Evolutionary conservation across 352 stramenopile species (phyloP).

Genomic region (Pelagophyceae sp.): DNA sequence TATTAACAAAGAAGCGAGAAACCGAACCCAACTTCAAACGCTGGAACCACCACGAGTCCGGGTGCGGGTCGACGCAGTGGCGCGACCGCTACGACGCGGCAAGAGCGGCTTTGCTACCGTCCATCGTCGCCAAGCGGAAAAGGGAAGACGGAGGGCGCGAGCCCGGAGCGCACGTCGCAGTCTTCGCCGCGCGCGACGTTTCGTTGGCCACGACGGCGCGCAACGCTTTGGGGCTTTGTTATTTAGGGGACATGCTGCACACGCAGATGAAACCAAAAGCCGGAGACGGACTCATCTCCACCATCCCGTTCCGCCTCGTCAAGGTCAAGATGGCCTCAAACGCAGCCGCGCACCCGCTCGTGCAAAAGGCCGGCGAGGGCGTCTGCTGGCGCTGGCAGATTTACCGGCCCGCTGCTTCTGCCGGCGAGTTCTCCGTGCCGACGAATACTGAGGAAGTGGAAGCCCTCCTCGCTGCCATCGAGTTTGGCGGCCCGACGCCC

Average conservation of each 20-base stretch:
- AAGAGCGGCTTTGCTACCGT: not conserved
- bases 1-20: not conserved
- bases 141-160: not conserved
- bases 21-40: not conserved
- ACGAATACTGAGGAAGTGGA: not conserved
- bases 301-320: not conserved
- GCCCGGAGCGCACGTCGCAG: slow-evolving; percentile 3
- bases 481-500: not conserved
- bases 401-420: not conserved
- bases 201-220: not conserved
- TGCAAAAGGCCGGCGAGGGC: slow-evolving; percentile 12
- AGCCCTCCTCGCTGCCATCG: not conserved
- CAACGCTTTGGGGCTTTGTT: slow-evolving; percentile 1
- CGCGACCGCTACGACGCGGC: slow-evolving; percentile 1
- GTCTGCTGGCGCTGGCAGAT: not conserved
- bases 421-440: slow-evolving; percentile 5
- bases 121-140: not conserved
- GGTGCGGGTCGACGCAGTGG: not conserved
- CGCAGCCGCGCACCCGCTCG: not conserved
- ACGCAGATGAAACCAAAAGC: not conserved
- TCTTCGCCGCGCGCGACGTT: not conserved
- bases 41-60: not conserved
- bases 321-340: not conserved
- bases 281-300: not conserved
- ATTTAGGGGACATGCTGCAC: slow-evolving; percentile 1